Evolutionary conservation across 306 rosid genomes (phyloP).

Genomic region (Sphenostylis stenocarpa): DNA sequence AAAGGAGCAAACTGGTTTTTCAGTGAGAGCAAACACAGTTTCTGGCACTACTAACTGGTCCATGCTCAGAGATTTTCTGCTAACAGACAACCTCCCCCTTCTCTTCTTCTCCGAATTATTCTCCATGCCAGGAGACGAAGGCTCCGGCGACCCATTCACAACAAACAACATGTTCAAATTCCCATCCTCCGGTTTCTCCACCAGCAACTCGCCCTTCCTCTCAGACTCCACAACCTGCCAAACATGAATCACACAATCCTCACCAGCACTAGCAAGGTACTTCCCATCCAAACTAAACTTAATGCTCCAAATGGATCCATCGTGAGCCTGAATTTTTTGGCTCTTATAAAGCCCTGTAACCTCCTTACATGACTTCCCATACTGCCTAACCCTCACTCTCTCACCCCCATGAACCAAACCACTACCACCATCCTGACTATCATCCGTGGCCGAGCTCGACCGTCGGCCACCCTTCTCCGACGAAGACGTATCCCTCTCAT

Average conservation of each 20-base stretch:
- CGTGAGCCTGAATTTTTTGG: conserved; percentile 86
- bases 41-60: conserved; percentile 67
- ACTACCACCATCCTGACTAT: conserved; percentile 68
- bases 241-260: conserved; percentile 80
- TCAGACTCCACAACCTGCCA: conserved; percentile 74
- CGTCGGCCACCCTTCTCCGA: conserved; percentile 86
- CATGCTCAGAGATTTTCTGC: conserved; percentile 71
- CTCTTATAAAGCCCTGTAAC: conserved; percentile 63
- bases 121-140: conserved; percentile 52
- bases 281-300: conserved; percentile 90
- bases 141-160: conserved; percentile 78
- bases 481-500: conserved; percentile 77
- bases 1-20: conserved; percentile 72
- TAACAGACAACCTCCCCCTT: conserved; percentile 72
- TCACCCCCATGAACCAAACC: conserved; percentile 71
- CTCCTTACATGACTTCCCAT: conserved; percentile 77
- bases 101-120: conserved; percentile 59
- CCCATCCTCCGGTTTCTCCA: conserved; percentile 71
- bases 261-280: conserved; percentile 87
- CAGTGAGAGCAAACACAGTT: conserved; percentile 66
- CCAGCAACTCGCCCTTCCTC: conserved; percentile 72
- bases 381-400: conserved; percentile 71
- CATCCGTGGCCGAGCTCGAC: conserved; percentile 91
- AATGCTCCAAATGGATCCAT: conserved; percentile 79
- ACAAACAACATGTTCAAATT: conserved; percentile 54